A percentile compares a stretch with the other conserved stretches of the same genome.
phyloP scores from a whole-genome alignment of 169 alveolate species.

The Cryptosporidium meleagridis region DNA sequence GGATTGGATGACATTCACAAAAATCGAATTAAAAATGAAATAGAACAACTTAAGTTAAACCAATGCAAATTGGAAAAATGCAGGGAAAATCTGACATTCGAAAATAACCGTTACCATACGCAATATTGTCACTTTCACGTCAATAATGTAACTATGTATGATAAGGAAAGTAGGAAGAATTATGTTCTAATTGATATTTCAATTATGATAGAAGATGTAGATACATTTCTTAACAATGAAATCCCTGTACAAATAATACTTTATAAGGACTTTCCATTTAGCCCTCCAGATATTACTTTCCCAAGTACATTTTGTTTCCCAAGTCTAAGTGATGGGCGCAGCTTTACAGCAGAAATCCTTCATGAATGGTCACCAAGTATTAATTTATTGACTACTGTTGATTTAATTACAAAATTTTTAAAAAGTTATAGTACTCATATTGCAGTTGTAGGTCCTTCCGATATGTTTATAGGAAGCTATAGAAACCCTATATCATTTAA shows the following conservation, averaged over 20 bases:
- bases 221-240: slow-evolving; percentile 2
- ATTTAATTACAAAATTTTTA: background rate
- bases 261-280: slow-evolving; percentile 67
- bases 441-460: slow-evolving; percentile 29
- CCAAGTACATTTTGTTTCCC: slow-evolving; percentile 73
- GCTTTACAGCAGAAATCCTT: slow-evolving; percentile 43
- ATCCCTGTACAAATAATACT: slow-evolving; percentile 27
- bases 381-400: slow-evolving; percentile 13
- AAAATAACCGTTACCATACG: background rate
- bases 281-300: slow-evolving; percentile 63
- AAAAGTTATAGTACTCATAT: slow-evolving; percentile 1
- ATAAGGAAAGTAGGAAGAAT: slow-evolving; percentile 10
- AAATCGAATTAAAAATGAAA: slow-evolving; percentile 66
- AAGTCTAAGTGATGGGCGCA: slow-evolving; percentile 71
- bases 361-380: slow-evolving; percentile 71
- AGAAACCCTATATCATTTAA: slow-evolving; percentile 55
- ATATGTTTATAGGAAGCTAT: slow-evolving; percentile 49
- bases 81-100: background rate
- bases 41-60: slow-evolving; percentile 30
- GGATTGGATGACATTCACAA: slow-evolving; percentile 41
- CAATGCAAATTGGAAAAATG: slow-evolving; percentile 43
- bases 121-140: slow-evolving; percentile 38
- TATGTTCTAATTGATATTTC: slow-evolving; percentile 50
- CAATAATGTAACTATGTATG: slow-evolving; percentile 43
- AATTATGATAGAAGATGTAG: slow-evolving; percentile 7